Base-by-base conservation (phyloP, 2,329 filamentous ascomycete species). In the Aspergillus glaucus region DNA sequence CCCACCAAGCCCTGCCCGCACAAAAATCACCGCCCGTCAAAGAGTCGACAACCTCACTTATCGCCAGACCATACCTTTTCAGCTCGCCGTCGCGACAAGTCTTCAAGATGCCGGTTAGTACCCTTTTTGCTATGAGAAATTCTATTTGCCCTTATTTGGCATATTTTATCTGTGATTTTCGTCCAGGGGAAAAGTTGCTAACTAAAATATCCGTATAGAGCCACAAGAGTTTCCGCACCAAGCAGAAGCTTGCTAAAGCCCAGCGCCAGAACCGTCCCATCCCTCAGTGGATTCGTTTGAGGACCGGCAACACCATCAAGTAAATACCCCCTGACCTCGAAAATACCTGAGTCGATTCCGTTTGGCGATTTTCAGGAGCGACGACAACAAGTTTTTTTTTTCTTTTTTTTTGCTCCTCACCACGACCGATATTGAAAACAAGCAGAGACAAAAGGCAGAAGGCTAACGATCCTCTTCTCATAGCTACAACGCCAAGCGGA, bases 241-340 rank as follows among this genome's bases (percentile, higher is more conserved):
- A 98, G 91, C 87, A 94, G 79, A 98, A 98, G 93, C 90, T 98
- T 81, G 93, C 93, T 75, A 96, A 92, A 84, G 93, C 93, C 75
- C 92, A 97, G 84, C 97, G 95, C 86, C 92, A 97, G 84, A 98
- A 98, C 87, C 87, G 93, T 76, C 93, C 93, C 68, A 96, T 98
- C 75, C 93, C 93, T 63, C 93, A 98, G 84, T 98, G 93, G 93
- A 97, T 98, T 76, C 87, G 93, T 75, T 85, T 98, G 72, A 87
- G 92, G 76, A 97, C 93, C 70, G 87, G 85, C 78, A 98, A 98
- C 86, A 96, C 91, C 79, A 96, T 98, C 81, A 88, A 92, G 93
- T 98, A 89, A 79, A 86, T 78, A 55, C 49, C 47, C 30, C 47
- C 39, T 48, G 46, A 43, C 15, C 50, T 41, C 26, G 17, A 8